A percentile compares a stretch with the other conserved stretches of the same genome.
phyloP scores from a whole-genome alignment of 495 filamentous ascomycete species.

The Xylaria curta region DNA sequence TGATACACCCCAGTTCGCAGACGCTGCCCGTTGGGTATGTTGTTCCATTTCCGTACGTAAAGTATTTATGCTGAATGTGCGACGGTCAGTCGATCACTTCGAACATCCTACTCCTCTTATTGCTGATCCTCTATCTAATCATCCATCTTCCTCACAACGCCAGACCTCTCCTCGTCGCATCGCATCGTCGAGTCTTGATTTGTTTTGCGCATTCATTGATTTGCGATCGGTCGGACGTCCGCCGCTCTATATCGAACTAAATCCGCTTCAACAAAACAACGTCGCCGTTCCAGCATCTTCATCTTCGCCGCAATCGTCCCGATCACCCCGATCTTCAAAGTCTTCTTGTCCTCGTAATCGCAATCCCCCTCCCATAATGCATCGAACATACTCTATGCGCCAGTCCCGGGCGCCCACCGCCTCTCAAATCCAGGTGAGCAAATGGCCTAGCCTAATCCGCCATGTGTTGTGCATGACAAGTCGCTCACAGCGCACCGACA shows the following conservation, averaged over 20 bases:
- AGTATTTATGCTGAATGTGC: slow-evolving; percentile 21
- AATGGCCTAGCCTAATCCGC: neutral
- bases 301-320: slow-evolving; percentile 20
- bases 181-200: neutral
- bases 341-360: neutral
- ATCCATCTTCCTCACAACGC: neutral
- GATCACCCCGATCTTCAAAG: slow-evolving; percentile 13
- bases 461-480: neutral
- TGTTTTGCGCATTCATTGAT: neutral
- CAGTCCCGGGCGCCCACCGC: slow-evolving; percentile 88
- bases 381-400: slow-evolving; percentile 99
- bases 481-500: slow-evolving; percentile 52
- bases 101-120: slow-evolving; percentile 1
- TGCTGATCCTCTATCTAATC: neutral
- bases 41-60: slow-evolving; percentile 16
- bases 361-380: slow-evolving; percentile 63
- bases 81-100: slow-evolving; percentile 15
- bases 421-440: slow-evolving; percentile 55
- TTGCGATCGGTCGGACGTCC: neutral
- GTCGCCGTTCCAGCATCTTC: neutral
- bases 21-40: neutral
- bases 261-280: neutral
- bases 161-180: slow-evolving; percentile 17
- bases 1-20: slow-evolving; percentile 14
- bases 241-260: neutral